phyloP scores from a whole-genome alignment of 306 rosid genomes.

The Hippophae rhamnoides region DNA sequence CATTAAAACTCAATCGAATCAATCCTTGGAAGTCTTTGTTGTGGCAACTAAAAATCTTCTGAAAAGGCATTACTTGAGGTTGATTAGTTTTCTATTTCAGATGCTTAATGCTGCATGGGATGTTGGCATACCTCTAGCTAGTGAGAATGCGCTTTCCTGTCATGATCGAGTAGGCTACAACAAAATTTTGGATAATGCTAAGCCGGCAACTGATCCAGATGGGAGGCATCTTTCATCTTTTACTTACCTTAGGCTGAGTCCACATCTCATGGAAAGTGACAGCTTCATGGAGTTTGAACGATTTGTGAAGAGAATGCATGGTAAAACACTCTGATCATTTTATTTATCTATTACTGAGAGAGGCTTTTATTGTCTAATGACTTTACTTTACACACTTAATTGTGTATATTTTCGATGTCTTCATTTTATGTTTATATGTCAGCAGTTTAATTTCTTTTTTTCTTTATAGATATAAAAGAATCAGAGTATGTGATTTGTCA shows the following conservation, averaged over 20 bases:
- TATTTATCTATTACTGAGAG: no score
- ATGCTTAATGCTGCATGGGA: constrained; percentile 89
- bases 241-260: constrained; percentile 71
- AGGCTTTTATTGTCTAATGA: no score
- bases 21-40: neutral
- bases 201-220: constrained; percentile 78
- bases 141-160: constrained; percentile 73
- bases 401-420: no score
- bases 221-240: constrained; percentile 72
- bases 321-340: constrained; percentile 26
- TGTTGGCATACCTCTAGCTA: constrained; percentile 45
- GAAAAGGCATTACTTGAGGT: constrained; percentile 2
- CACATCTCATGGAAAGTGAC: constrained; percentile 67
- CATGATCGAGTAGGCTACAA: constrained; percentile 57
- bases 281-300: constrained; percentile 77
- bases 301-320: constrained; percentile 93
- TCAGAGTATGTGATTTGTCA: neutral
- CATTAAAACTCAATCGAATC: no score
- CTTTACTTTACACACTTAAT: no score
- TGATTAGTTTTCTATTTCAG: constrained; percentile 30
- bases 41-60: constrained; percentile 3
- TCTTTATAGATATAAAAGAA: neutral
- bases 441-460: no score
- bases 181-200: constrained; percentile 71
- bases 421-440: no score